These are phyloP conservation scores for Pseudozyma pruni DNA, from an alignment of 1,284 basidiomycete genomes.

Conservation along the genomic window DNA sequence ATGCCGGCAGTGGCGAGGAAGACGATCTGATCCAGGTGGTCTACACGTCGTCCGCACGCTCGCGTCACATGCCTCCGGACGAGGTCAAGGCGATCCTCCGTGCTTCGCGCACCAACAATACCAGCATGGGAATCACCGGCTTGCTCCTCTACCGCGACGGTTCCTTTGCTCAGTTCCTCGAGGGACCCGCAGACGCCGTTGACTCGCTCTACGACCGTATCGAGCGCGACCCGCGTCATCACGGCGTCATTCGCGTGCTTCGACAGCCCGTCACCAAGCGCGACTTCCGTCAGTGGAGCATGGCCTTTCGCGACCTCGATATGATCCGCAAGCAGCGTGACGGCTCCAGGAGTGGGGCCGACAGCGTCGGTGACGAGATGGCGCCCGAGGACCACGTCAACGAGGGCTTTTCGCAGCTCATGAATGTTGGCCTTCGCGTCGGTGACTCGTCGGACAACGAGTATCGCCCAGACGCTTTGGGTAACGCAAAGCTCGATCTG, in stretches of 20 bases:
- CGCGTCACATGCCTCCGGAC: conserved; percentile 25
- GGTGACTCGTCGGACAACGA: conserved; percentile 35
- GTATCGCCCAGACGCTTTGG: conserved; percentile 29
- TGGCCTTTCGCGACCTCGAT: conserved; percentile 52
- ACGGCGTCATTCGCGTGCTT: conserved; percentile 36
- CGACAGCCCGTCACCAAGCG: conserved; percentile 31
- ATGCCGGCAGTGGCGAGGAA: conserved; percentile 7
- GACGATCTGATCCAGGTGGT: conserved; percentile 42
- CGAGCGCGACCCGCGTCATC: conserved; percentile 40
- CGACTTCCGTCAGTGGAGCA: conserved; percentile 47
- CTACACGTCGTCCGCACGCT: conserved; percentile 42
- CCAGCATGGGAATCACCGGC: conserved; percentile 35
- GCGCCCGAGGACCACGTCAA: conserved; percentile 22
- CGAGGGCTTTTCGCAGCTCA: conserved; percentile 43
- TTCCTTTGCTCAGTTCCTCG: conserved; percentile 50
- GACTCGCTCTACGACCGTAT: conserved; percentile 38
- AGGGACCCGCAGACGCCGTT: conserved; percentile 34
- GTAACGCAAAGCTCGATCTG: conserved; percentile 32
- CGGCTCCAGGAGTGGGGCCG: background rate
- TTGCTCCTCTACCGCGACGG: conserved; percentile 47
- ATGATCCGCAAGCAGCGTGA: conserved; percentile 17
- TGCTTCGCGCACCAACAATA: conserved; percentile 37
- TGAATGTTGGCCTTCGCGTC: conserved; percentile 39
- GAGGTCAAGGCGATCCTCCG: conserved; percentile 33
- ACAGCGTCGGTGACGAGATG: conserved; percentile 2